Base-by-base conservation (phyloP, 192 early-diverging fungal species). In the Dispira parvispora region DNA sequence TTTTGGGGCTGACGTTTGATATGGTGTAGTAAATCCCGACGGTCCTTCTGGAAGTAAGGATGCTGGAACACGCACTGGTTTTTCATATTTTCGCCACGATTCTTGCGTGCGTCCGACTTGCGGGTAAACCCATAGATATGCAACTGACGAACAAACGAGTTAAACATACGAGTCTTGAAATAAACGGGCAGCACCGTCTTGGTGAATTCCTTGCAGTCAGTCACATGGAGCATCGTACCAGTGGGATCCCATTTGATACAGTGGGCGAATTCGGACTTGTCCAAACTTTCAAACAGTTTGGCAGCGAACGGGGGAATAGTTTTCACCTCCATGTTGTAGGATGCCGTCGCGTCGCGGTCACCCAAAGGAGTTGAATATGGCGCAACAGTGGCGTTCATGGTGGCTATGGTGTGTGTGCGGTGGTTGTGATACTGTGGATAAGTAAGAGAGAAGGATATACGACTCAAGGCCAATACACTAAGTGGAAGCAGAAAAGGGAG, bases 21-120 rank as follows among this genome's bases (percentile, higher is more conserved):
- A 23, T 62, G 64, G 46, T 66, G 72, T 61, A 77, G 66, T 46
- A 67, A 52, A 47, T 64, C 65, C 11, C 67, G 69, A 67, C 73
- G 61, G 58, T 60, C 71, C 47, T 68, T 65, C 12, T 63, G 69
- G 62, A 77, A 77, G 45, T 43, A 65, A 44, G 58, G 62, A 65
- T 77, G 75, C 62, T 72, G 71, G 64, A 77, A 77, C 69, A 67
- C 68, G 68, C 75, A 77, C 43, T 43, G 43, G 14, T 44, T 43
- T 11, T 61, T 61, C 58, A 43, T 44, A 8, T 43, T 44, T 10
- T 45, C 43, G 0, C 43, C 43, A 20, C 58, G 58, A 42, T 61
- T 61, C 42, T 61, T 61, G 58, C 58, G 58, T 20, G 58, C 58
- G n/a, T 61, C 58, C 6, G 58, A 61, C n/a, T 45, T 45, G 58